Base-by-base conservation (phyloP, 1,139 yeast genomes). In the Hemisphaericaspora lyxosophila region DNA sequence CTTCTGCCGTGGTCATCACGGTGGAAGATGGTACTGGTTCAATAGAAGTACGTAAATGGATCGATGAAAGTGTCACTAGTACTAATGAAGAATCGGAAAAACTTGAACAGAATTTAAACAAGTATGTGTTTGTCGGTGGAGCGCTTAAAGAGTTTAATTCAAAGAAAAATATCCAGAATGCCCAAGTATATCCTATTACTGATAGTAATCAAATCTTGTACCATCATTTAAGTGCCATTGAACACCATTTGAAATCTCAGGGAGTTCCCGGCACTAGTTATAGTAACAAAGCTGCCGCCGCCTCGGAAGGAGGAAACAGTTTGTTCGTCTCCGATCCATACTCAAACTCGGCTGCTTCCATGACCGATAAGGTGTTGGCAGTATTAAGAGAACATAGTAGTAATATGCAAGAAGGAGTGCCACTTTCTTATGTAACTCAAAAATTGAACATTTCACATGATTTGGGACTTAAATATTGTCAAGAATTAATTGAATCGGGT, bases 1-100 rank as follows among this genome's bases (percentile, higher is more conserved):
- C 82, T 0, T 70, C 82, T 15, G 69, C 77, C 7, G 63, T 82
- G 28, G 64, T 67, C 11, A 60, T 85, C 41, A 75, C 82, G 19
- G 55, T 88, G 15, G 96, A 88, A 52, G 97, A 90, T 55, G 95
- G 96, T 4, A 85, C 96, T 0, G 95, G 95, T 0, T 70, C 80
- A 4, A 66, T 82, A 16, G 88, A 84, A 33, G 74, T 85, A 30
- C 75, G 85, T 49, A 74, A 75, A 48, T 86, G 94, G 90, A 67
- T 78, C 34, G 82, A 82, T 45, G 80, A 79, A 25, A 70, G 67
- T 31, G 56, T 61, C 26, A 56, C 67, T 5, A 46, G 64, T 4
- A 57, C 67, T 0, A 60, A 57, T n/a, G 67, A 64, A 33, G 64
- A 57, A 35, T 53, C 56, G 14, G 72, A 67, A 65, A 73, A 48